Percentiles rank a stretch among this genome's conserved stretches.
Evolutionary conservation across 2,329 filamentous ascomycete species (phyloP).

Genomic region (Diplodia corticola): DNA sequence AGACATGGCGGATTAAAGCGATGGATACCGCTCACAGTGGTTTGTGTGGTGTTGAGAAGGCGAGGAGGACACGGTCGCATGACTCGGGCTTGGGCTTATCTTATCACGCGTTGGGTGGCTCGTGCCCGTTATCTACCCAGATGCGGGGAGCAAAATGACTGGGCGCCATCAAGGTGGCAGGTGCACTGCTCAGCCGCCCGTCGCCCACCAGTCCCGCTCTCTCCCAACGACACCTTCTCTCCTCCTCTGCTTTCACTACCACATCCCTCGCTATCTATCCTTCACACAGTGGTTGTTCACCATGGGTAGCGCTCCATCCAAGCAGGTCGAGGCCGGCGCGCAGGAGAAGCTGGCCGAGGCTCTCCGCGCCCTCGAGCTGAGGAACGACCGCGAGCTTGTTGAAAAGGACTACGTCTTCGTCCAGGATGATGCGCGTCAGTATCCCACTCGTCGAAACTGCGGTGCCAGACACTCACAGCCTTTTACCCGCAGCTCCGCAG

Average conservation of each 20-base stretch:
- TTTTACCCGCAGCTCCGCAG: constrained; percentile 29
- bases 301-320: constrained; percentile 41
- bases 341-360: constrained; percentile 44
- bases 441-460: not conserved
- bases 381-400: constrained; percentile 39
- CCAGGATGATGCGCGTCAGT: constrained; percentile 46
- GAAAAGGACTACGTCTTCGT: constrained; percentile 58
- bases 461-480: not conserved
- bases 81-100: not conserved
- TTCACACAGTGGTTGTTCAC: not conserved
- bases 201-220: not conserved
- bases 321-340: constrained; percentile 35
- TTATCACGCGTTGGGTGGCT: constrained; percentile 4
- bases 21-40: not conserved
- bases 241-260: not conserved
- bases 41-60: not conserved
- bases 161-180: constrained; percentile 22
- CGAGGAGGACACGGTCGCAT: not conserved
- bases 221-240: too few relatives aligned
- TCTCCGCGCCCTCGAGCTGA: constrained; percentile 48
- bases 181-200: not conserved
- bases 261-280: not conserved
- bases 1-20: not conserved
- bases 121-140: not conserved
- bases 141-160: not conserved